phyloP scores from a whole-genome alignment of 495 filamentous ascomycete genomes.

The Aspergillus coremiiformis region DNA sequence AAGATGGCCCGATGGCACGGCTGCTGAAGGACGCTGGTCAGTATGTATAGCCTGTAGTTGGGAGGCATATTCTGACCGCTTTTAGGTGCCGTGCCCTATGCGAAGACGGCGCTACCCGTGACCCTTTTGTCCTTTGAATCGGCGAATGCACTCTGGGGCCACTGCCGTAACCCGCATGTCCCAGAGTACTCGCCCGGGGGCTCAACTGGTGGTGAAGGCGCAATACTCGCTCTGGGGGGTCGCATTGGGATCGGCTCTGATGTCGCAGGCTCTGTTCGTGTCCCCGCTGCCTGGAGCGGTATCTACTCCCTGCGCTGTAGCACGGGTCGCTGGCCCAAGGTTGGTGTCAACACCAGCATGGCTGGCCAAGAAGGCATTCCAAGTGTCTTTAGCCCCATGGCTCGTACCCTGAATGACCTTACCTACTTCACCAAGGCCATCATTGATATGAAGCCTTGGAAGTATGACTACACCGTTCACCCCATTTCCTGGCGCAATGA shows the following conservation, averaged over 20 bases:
- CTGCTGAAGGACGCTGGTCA: slow-evolving; percentile 80
- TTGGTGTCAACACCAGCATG: slow-evolving; percentile 82
- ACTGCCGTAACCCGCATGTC: slow-evolving; percentile 77
- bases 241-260: slow-evolving; percentile 94
- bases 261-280: slow-evolving; percentile 86
- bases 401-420: slow-evolving; percentile 77
- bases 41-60: slow-evolving; percentile 1
- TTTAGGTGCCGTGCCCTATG: slow-evolving; percentile 81
- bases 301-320: slow-evolving; percentile 87
- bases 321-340: slow-evolving; percentile 93
- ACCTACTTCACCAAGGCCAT: slow-evolving; percentile 76
- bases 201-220: slow-evolving; percentile 82
- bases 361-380: slow-evolving; percentile 87
- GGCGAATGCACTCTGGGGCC: slow-evolving; percentile 83
- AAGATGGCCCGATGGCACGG: slow-evolving; percentile 68
- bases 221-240: slow-evolving; percentile 75
- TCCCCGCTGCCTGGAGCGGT: slow-evolving; percentile 83
- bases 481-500: slow-evolving; percentile 72
- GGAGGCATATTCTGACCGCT: not conserved
- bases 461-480: slow-evolving; percentile 79
- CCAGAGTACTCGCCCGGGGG: slow-evolving; percentile 81
- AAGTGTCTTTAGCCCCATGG: slow-evolving; percentile 89
- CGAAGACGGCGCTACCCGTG: slow-evolving; percentile 91
- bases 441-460: slow-evolving; percentile 83
- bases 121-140: slow-evolving; percentile 90